Percentiles rank a stretch among this genome's conserved stretches.
Conservation (phyloP, 2,329 filamentous ascomycete species). For the Cladophialophora carrionii region DNA sequence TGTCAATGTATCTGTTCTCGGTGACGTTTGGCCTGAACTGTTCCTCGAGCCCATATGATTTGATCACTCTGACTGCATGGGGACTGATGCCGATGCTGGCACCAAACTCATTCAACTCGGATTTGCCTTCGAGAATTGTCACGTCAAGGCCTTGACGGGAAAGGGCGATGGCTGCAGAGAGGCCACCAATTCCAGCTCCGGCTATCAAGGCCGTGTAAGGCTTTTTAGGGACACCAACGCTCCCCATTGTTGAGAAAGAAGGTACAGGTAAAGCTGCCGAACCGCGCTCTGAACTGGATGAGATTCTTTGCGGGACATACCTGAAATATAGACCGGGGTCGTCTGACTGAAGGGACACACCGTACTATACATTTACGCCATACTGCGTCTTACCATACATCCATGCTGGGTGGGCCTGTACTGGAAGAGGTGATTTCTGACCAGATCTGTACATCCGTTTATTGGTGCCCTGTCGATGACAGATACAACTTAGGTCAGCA, state of each 20-base stretch:
- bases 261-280: neutral
- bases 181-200: conserved; percentile 35
- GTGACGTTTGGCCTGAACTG: conserved; percentile 9
- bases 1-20: conserved; percentile 10
- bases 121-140: conserved; percentile 37
- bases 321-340: neutral
- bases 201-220: conserved; percentile 7
- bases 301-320: neutral
- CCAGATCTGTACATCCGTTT: neutral
- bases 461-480: neutral
- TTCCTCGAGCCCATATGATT: neutral
- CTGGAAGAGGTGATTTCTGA: neutral
- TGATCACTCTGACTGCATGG: conserved; percentile 13
- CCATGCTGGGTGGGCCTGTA: neutral
- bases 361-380: neutral
- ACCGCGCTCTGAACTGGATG: neutral
- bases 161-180: conserved; percentile 39
- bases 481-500: neutral
- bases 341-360: neutral
- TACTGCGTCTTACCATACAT: neutral
- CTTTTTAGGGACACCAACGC: conserved; percentile 9
- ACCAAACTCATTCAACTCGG: conserved; percentile 34
- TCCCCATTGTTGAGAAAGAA: conserved; percentile 9
- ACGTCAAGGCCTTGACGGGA: conserved; percentile 33
- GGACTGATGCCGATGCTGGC: conserved; percentile 27